Evolutionary conservation across 768 basidiomycete species (phyloP), one percentile per base, ranked within the genome.

Genomic region (Multifurca ochricompacta): DNA sequence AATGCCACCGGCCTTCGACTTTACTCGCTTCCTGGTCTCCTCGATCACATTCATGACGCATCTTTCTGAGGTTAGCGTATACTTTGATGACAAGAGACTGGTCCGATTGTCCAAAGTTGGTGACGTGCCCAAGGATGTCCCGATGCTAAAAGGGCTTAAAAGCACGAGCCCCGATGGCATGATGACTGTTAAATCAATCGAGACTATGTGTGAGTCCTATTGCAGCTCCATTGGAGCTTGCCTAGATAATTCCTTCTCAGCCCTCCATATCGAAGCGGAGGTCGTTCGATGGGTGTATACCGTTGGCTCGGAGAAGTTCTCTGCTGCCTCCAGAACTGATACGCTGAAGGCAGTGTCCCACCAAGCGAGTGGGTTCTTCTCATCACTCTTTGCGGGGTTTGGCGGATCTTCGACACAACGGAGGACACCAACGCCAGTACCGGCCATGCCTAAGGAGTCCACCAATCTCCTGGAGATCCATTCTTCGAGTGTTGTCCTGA

Each of bases 41-140:
- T 90, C 88, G 0, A 83, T 99, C 51, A 93, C 92, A 0, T 99
- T 99, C 71, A 97, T 96, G 86, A 73, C 78, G 10, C 77, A 82
- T 56, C 76, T 99, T 9, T 72, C 73, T 10, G 77, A 85, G 67
- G 80, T 97, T 53, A 82, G 80, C 60, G 80, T 98, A 25, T 91
- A 80, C 67, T 81, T 96, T 37, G 85, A 98, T 63, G 84, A 85
- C 58, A 79, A 83, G 63, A 74, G 85, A 32, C 74, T 93, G 5
- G 79, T 81, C 4, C 76, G 74, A 36, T 66, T 94, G 51, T 76
- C 73, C 47, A 94, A 91, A 69, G 73, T 76, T 1, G 65, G 75
- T 27, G 83, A 83, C 2, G 50, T 72, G 11, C 72, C 83, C 2
- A 76, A 73, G 60, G 63, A 70, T 6, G 59, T 87, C 9, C 71